phyloP scores from a whole-genome alignment of 2,329 filamentous ascomycete species.

The Xylariaceae sp. region DNA sequence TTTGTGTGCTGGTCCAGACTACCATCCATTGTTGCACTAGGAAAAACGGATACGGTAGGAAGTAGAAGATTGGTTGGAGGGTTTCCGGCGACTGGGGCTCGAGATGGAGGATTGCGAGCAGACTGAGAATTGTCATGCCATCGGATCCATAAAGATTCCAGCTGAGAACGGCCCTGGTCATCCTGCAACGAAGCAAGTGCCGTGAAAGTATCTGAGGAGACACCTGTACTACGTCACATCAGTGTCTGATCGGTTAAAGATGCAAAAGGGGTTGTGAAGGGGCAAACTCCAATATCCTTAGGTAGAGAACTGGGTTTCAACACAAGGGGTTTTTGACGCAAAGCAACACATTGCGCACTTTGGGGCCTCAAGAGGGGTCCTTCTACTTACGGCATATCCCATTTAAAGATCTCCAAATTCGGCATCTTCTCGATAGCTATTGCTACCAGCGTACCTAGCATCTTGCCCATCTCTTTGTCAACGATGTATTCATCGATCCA shows the following conservation, averaged over 20 bases:
- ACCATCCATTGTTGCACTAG: slow-evolving; percentile 24
- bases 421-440: slow-evolving; percentile 78
- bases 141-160: slow-evolving; percentile 75
- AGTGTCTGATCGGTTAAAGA: too few species aligned
- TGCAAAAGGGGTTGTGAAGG: too few species aligned
- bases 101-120: slow-evolving; percentile 34
- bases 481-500: slow-evolving; percentile 83
- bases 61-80: slow-evolving; percentile 15
- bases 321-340: too few species aligned
- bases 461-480: slow-evolving; percentile 79
- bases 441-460: slow-evolving; percentile 81
- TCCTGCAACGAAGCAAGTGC: slow-evolving; percentile 70
- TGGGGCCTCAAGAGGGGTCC: too few species aligned
- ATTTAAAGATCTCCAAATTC: slow-evolving; percentile 77
- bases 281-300: too few species aligned
- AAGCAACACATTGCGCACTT: too few species aligned
- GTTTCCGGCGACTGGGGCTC: slow-evolving; percentile 18
- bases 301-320: too few species aligned
- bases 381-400: slow-evolving; percentile 68
- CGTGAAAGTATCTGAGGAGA: slow-evolving; percentile 77
- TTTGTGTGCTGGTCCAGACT: slow-evolving; percentile 11
- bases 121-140: slow-evolving; percentile 72
- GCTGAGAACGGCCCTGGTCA: slow-evolving; percentile 58
- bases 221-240: slow-evolving; percentile 53
- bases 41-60: slow-evolving; percentile 25